Conservation (phyloP, 805 yeast genomes). For the Tetrapisispora fleetii region DNA sequence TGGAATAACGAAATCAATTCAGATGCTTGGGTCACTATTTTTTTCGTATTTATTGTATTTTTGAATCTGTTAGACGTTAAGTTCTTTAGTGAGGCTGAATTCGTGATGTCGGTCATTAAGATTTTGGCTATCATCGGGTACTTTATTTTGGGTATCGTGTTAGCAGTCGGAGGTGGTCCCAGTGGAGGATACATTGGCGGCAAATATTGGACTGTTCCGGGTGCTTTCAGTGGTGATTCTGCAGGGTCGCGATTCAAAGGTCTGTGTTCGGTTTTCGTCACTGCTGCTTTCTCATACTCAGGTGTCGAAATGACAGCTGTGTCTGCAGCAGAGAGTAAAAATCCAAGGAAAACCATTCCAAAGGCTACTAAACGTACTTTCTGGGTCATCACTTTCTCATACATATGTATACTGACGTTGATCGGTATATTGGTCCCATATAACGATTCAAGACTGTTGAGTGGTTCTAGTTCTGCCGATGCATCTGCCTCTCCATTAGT, state of each 20-base stretch:
- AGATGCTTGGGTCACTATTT: conserved; percentile 53
- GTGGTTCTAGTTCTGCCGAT: conserved; percentile 40
- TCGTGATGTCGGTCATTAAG: conserved; percentile 40
- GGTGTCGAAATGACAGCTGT: conserved; percentile 69
- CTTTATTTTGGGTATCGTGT: conserved; percentile 42
- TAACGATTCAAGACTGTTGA: conserved; percentile 39
- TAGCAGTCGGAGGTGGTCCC: conserved; percentile 40
- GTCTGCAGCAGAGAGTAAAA: conserved; percentile 66
- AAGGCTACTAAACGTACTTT: conserved; percentile 72
- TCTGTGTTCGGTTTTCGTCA: conserved; percentile 43
- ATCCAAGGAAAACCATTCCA: conserved; percentile 61
- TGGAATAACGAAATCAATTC: conserved; percentile 43
- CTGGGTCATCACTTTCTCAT: conserved; percentile 70
- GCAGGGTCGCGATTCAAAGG: conserved; percentile 38
- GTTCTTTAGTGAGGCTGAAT: conserved; percentile 50
- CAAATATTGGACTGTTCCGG: conserved; percentile 42
- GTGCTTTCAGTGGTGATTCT: conserved; percentile 47
- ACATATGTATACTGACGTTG: conserved; percentile 46
- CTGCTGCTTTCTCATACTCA: conserved; percentile 57
- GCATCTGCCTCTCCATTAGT: conserved; percentile 68
- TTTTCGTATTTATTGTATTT: conserved; percentile 37
- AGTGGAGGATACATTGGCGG: conserved; percentile 36
- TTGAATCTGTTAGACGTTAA: conserved; percentile 45
- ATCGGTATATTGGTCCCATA: conserved; percentile 62
- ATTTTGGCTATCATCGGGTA: conserved; percentile 43